Percentiles rank a stretch among this genome's conserved stretches.
These are phyloP conservation scores for Cercospora sp. DNA, from an alignment of 2,329 filamentous ascomycete species.

Conservation along the genomic window DNA sequence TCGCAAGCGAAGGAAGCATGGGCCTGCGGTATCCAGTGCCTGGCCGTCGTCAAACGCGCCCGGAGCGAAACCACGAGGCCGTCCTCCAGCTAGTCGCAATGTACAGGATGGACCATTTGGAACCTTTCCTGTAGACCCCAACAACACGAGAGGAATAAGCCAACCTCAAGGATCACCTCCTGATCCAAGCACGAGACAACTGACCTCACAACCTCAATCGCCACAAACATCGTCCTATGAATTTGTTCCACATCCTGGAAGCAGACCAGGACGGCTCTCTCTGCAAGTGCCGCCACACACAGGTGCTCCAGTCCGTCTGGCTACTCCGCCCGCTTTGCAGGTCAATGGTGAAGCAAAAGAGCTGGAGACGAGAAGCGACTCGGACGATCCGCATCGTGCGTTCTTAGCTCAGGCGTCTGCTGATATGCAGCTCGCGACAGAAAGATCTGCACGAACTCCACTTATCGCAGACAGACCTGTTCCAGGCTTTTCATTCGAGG, in stretches of 20 bases:
- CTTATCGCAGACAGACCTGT: neutral
- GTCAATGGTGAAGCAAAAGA: slow-evolving; percentile 52
- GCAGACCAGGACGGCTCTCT: slow-evolving; percentile 54
- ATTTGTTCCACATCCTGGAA: slow-evolving; percentile 28
- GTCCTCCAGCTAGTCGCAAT: slow-evolving; percentile 73
- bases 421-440: neutral
- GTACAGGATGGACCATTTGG: slow-evolving; percentile 67
- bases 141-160: slow-evolving; percentile 24
- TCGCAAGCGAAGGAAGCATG: slow-evolving; percentile 65
- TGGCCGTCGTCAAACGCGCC: slow-evolving; percentile 70
- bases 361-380: slow-evolving; percentile 27
- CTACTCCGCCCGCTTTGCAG: slow-evolving; percentile 59
- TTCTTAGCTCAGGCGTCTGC: neutral
- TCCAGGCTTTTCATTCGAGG: slow-evolving; percentile 41
- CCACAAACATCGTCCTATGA: slow-evolving; percentile 52
- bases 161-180: slow-evolving; percentile 20
- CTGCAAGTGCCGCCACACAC: slow-evolving; percentile 64
- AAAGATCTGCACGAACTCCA: neutral
- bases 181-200: slow-evolving; percentile 6
- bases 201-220: slow-evolving; percentile 46
- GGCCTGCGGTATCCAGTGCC: slow-evolving; percentile 84
- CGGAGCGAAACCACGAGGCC: slow-evolving; percentile 71
- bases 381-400: slow-evolving; percentile 24
- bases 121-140: slow-evolving; percentile 65
- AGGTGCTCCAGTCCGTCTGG: slow-evolving; percentile 61